Percentiles rank a stretch among this genome's conserved stretches.
Conservation (phyloP, 192 early-diverging fungal genomes). For the Entophlyctis helioformis region DNA sequence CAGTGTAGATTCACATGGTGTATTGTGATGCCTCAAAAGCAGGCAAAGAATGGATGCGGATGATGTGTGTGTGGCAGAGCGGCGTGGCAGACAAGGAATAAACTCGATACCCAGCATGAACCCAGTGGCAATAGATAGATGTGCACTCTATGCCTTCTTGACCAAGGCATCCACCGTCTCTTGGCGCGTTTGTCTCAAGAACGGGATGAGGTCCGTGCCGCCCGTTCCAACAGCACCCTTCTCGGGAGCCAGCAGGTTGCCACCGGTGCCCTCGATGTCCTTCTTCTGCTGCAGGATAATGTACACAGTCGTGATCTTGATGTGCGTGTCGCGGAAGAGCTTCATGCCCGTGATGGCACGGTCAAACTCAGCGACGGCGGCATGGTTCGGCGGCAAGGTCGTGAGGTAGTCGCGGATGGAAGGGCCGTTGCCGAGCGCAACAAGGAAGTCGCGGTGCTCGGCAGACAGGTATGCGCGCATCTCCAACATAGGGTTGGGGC, state of each 20-base stretch:
- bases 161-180: constrained; percentile 56
- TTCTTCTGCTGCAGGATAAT: constrained; percentile 75
- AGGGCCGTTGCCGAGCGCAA: constrained; percentile 22
- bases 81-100: no score
- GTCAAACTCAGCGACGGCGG: constrained; percentile 57
- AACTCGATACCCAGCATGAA: no score
- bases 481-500: constrained; percentile 68
- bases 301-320: constrained; percentile 84
- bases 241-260: no score
- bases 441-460: constrained; percentile 74
- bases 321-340: constrained; percentile 78
- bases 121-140: not conserved
- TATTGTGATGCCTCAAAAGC: no score
- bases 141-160: constrained; percentile 3
- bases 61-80: no score
- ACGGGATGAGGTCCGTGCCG: constrained; percentile 69
- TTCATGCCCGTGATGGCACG: constrained; percentile 69
- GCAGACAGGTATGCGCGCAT: constrained; percentile 93
- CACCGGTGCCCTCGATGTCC: constrained; percentile 32
- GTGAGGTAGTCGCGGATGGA: constrained; percentile 24
- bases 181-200: constrained; percentile 79
- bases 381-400: no score
- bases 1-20: no score
- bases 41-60: no score
- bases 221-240: constrained; percentile 21